Conservation (phyloP, 768 basidiomycete species). For the Dacryopinax primogenitus region DNA sequence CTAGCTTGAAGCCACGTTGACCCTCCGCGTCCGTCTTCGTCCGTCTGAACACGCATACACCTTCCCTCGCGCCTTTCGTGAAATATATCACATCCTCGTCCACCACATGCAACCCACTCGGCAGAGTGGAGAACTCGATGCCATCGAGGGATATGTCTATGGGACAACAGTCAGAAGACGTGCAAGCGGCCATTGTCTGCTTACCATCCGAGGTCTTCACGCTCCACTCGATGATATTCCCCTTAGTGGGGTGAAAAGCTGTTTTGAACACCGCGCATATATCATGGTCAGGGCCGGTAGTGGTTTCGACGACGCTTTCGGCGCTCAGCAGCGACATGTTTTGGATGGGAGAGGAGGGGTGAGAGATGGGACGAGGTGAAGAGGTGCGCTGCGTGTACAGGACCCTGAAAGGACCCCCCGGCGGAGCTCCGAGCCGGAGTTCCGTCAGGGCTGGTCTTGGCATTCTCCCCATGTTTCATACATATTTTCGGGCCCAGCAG, state of each 20-base stretch:
- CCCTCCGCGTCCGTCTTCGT: slow-evolving; percentile 45
- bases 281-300: neutral
- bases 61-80: slow-evolving; percentile 52
- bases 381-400: too few relatives aligned
- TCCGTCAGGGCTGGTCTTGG: too few relatives aligned
- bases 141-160: slow-evolving; percentile 55
- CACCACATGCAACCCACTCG: slow-evolving; percentile 68
- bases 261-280: slow-evolving; percentile 58
- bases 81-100: slow-evolving; percentile 72
- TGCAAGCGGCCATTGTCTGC: neutral
- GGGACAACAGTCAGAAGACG: neutral
- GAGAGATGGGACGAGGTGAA: too few relatives aligned
- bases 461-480: too few relatives aligned
- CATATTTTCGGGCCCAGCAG: too few relatives aligned
- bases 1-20: slow-evolving; percentile 12
- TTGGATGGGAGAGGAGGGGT: too few relatives aligned
- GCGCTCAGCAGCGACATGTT: too few relatives aligned
- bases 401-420: too few relatives aligned
- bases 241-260: slow-evolving; percentile 72
- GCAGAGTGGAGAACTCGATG: slow-evolving; percentile 69
- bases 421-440: too few relatives aligned
- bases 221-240: slow-evolving; percentile 70
- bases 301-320: neutral
- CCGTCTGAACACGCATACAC: slow-evolving; percentile 62
- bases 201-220: slow-evolving; percentile 55